Conservation (phyloP, 139 green algal species). For the Auxenochlorella pyrenoidosa region DNA sequence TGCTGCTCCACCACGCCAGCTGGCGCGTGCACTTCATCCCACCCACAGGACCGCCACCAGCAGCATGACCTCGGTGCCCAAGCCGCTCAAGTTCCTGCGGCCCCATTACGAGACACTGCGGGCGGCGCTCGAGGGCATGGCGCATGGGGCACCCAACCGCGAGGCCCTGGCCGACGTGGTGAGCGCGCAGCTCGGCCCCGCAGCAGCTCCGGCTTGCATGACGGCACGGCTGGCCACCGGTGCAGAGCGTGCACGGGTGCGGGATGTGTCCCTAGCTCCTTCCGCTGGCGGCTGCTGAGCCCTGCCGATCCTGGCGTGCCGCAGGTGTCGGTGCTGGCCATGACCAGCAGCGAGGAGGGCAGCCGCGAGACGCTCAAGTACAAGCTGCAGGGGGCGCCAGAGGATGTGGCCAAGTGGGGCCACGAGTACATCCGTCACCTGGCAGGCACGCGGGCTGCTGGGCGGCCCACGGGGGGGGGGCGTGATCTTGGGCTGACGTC, state of each 20-base stretch:
- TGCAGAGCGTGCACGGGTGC: not conserved
- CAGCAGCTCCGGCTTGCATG: not conserved
- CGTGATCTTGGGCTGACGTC: too few species aligned
- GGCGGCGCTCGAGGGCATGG: conserved; percentile 64
- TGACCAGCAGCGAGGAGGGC: conserved; percentile 84
- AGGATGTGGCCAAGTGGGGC: conserved; percentile 84
- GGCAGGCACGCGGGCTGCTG: conserved; percentile 57
- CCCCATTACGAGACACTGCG: conserved; percentile 88
- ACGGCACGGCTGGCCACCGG: not conserved
- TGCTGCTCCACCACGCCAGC: not conserved
- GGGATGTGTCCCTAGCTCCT: too few species aligned
- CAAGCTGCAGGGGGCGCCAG: conserved; percentile 62
- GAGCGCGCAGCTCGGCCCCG: not conserved
- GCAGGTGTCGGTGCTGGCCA: conserved; percentile 92
- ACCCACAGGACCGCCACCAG: conserved; percentile 77
- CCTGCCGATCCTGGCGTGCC: too few species aligned
- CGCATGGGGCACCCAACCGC: conserved; percentile 48
- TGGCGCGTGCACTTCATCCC: not conserved
- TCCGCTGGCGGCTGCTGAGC: too few species aligned
- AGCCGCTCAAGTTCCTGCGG: conserved; percentile 98
- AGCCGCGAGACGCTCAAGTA: conserved; percentile 88
- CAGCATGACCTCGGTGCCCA: conserved; percentile 98
- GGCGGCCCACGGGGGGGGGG: too few species aligned
- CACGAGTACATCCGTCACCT: conserved; percentile 98
- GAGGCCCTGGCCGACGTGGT: conserved; percentile 88